Conservation (phyloP, 2,329 filamentous ascomycete species). For the Zasmidium angulare region DNA sequence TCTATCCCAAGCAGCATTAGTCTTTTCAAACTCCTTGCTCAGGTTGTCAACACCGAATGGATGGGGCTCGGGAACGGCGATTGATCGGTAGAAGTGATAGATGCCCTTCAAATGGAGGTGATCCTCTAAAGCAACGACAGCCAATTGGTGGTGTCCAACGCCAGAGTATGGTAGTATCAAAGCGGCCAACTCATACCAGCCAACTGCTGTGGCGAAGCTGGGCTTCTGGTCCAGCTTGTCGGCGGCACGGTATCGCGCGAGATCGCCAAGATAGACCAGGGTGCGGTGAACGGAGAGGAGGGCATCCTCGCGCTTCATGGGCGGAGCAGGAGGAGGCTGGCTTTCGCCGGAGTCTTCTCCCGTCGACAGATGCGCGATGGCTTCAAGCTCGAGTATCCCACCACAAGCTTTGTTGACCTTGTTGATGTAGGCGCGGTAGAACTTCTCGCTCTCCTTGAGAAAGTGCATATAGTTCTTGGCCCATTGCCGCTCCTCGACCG, state of each 20-base stretch:
- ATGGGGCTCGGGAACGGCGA: conserved; percentile 72
- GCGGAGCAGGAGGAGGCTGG: conserved; percentile 14
- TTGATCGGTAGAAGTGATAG: conserved; percentile 84
- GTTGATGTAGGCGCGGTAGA: conserved; percentile 84
- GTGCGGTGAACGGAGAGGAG: conserved; percentile 76
- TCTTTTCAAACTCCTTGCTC: conserved; percentile 73
- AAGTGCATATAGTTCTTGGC: conserved; percentile 81
- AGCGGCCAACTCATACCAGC: conserved; percentile 81
- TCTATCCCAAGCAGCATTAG: conserved; percentile 58
- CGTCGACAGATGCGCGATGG: conserved; percentile 48
- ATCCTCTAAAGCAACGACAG: conserved; percentile 77
- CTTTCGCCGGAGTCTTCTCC: conserved; percentile 27
- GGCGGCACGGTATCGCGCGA: conserved; percentile 78
- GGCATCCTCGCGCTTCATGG: conserved; percentile 59
- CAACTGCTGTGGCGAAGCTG: conserved; percentile 75
- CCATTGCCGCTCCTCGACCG: conserved; percentile 70
- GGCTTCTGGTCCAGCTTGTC: conserved; percentile 71
- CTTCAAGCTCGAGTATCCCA: conserved; percentile 58
- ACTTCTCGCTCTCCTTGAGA: conserved; percentile 81
- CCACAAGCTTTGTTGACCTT: conserved; percentile 64
- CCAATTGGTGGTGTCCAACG: conserved; percentile 84
- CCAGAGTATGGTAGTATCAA: conserved; percentile 77
- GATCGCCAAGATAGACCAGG: conserved; percentile 82
- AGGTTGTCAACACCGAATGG: conserved; percentile 74
- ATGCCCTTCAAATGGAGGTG: conserved; percentile 79